These are phyloP conservation scores for Claviceps sp. DNA, from an alignment of 2,329 filamentous ascomycete genomes.

Conservation along the genomic window DNA sequence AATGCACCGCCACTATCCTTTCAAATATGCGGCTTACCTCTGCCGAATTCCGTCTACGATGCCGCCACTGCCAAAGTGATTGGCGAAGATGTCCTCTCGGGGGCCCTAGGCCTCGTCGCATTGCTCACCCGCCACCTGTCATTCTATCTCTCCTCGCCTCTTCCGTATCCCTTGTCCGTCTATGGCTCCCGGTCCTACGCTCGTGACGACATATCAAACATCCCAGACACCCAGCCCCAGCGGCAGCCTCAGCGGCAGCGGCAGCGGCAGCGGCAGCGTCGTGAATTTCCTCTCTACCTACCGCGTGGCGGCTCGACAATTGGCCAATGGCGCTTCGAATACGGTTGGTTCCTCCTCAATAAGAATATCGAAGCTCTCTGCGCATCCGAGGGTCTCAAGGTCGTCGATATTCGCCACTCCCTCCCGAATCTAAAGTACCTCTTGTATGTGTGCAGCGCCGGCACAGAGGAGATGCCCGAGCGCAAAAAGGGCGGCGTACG, in stretches of 20 bases:
- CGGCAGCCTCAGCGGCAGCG: conserved; percentile 21
- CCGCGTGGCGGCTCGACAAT: conserved; percentile 45
- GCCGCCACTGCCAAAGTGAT: conserved; percentile 27
- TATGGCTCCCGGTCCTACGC: conserved; percentile 64
- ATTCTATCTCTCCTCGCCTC: conserved; percentile 63
- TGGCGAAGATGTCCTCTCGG: conserved; percentile 61
- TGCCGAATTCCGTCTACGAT: conserved; percentile 73
- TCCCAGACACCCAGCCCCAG: conserved; percentile 31
- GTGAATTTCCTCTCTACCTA: conserved; percentile 69
- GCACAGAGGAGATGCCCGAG: conserved; percentile 48
- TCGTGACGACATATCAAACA: conserved; percentile 56
- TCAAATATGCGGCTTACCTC: conserved; percentile 62
- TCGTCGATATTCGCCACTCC: conserved; percentile 84
- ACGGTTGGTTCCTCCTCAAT: conserved; percentile 91
- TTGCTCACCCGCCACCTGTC: conserved; percentile 64
- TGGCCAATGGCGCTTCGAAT: conserved; percentile 84
- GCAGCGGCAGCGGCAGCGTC: conserved; percentile 30
- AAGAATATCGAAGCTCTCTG: conserved; percentile 74
- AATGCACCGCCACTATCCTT: conserved; percentile 56
- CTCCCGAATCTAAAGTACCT: conserved; percentile 89
- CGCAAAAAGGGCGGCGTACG: conserved; percentile 48
- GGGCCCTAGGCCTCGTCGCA: conserved; percentile 68
- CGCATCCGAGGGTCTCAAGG: conserved; percentile 54
- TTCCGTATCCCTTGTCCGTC: conserved; percentile 68
- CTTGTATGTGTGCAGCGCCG: conserved; percentile 77